Evolutionary conservation across 148 eudicot species (phyloP), one percentile per base, ranked within the genome.

Genomic region (Chenopodium quinoa): DNA sequence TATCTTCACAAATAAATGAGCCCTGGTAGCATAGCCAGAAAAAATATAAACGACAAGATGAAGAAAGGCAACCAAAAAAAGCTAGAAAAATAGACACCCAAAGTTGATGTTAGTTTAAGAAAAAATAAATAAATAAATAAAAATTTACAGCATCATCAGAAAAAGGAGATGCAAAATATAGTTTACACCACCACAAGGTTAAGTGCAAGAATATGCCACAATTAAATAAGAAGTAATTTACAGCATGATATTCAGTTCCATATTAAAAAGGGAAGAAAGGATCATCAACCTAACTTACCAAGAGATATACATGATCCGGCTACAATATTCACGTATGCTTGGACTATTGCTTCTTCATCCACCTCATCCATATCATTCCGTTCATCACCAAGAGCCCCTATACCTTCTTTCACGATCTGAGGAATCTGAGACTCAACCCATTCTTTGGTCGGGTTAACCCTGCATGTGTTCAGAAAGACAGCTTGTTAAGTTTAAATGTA

Each of bases 361-460:
- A 88, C 87, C 75, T 88, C 96, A 82, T 89, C 91, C 80, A 84
- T 85, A 75, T 92, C 97, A 86, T 75, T 83, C 64, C 68, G 84
- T 75, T 92, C 97, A 78, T 90, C 88, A 54, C 86, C 90, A 60
- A 96, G 91, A 82, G 88, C 76, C 75, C 75, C 77, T 75, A 96
- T 73, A 77, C 94, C 90, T 86, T 80, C 88, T 86, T 84, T 87
- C 80, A 93, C 87, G 81, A 96, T 86, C 77, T 86, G 88, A 79
- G 99, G 99, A 76, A 96, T 87, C 84, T 96, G 99, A 75, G 97
- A 90, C 80, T 91, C 91, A 80, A 96, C 89, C 99, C 99, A 96
- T 77, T 91, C 91, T 73, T 82, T 89, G 40, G 97, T 90, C 54
- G 99, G 93, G 81, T 86, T 86, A 77, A 96, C 90, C 85, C 99